These are phyloP conservation scores for Pyricularia sp. DNA, from an alignment of 2,329 filamentous ascomycete genomes.

Conservation along the genomic window DNA sequence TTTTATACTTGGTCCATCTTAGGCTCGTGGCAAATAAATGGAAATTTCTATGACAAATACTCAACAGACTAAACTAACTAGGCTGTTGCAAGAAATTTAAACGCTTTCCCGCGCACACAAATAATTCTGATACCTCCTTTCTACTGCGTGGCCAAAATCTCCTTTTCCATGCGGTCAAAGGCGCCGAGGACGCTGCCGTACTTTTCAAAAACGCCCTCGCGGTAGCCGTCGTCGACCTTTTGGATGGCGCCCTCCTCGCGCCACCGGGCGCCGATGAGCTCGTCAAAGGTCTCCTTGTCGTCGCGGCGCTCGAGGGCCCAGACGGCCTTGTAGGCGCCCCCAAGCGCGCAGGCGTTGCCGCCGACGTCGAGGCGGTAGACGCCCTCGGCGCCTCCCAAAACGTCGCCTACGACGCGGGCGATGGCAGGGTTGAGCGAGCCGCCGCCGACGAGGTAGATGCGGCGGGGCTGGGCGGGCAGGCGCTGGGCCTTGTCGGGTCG, in stretches of 20 bases:
- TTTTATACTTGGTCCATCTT: neutral
- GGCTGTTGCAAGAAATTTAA: neutral
- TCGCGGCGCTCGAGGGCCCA: slow-evolving; percentile 72
- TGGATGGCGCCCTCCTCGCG: slow-evolving; percentile 74
- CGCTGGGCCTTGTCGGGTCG: slow-evolving; percentile 26
- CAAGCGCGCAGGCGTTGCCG: slow-evolving; percentile 88
- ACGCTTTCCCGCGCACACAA: neutral
- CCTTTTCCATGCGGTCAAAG: slow-evolving; percentile 67
- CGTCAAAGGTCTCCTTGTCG: slow-evolving; percentile 70
- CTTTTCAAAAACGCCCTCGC: slow-evolving; percentile 59
- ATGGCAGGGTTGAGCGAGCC: slow-evolving; percentile 87
- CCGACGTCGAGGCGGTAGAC: slow-evolving; percentile 92
- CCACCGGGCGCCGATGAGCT: slow-evolving; percentile 78
- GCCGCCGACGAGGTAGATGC: slow-evolving; percentile 91
- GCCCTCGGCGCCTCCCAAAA: slow-evolving; percentile 80
- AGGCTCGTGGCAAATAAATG: neutral
- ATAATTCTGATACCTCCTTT: neutral
- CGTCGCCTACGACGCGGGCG: slow-evolving; percentile 72
- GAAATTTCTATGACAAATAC: neutral
- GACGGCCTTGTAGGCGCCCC: slow-evolving; percentile 90
- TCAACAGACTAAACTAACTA: neutral
- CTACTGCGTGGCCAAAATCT: slow-evolving; percentile 42
- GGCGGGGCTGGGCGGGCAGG: slow-evolving; percentile 74
- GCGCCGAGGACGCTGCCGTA: slow-evolving; percentile 71
- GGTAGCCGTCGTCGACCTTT: slow-evolving; percentile 75